Percentiles rank a stretch among this genome's conserved stretches.
These are phyloP conservation scores for Talaromyces amestolkiae DNA, from an alignment of 2,329 filamentous ascomycete genomes.

Conservation along the genomic window DNA sequence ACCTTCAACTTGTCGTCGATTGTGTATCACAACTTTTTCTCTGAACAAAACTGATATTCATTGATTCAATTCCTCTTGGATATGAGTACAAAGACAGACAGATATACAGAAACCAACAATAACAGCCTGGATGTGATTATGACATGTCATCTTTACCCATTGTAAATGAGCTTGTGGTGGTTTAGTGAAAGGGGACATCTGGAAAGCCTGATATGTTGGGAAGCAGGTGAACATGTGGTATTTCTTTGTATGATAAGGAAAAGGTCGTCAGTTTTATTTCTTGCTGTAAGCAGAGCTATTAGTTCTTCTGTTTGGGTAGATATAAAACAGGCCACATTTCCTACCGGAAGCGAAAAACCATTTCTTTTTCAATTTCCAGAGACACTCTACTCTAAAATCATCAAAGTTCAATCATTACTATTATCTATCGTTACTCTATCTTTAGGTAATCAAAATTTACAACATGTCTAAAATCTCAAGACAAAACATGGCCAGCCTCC, in stretches of 20 bases:
- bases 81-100: neutral
- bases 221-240: neutral
- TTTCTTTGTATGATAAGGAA: neutral
- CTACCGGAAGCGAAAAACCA: neutral
- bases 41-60: neutral
- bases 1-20: neutral
- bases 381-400: neutral
- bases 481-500: neutral
- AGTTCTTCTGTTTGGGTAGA: neutral
- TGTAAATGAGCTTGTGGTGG: neutral
- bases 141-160: neutral
- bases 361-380: neutral
- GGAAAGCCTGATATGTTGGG: neutral
- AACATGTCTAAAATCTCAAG: neutral
- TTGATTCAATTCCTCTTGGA: neutral
- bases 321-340: neutral
- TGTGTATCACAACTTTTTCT: neutral
- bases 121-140: neutral
- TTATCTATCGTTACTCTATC: neutral
- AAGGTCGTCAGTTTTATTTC: too few species aligned
- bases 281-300: too few species aligned
- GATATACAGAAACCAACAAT: neutral
- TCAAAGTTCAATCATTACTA: neutral
- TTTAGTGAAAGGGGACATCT: too few species aligned
- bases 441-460: neutral